A percentile compares a stretch with the other conserved stretches of the same genome.
phyloP scores from a whole-genome alignment of 108 stramenopile genomes.

The Skeletonema costatum region DNA sequence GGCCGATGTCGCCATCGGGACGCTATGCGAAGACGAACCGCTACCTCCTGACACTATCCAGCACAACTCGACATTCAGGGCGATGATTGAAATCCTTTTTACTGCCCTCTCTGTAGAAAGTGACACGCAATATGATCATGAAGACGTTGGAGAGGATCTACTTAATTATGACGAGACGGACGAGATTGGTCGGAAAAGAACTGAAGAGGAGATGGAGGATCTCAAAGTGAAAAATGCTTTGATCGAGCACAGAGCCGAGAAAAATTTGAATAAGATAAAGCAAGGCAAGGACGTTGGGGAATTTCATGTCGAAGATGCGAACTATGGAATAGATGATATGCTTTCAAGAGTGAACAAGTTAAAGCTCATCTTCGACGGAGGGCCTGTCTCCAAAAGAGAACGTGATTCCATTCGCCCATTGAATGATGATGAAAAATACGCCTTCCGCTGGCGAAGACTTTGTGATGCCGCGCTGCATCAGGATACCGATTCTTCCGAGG shows the following conservation, averaged over 20 bases:
- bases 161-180: background rate
- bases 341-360: background rate
- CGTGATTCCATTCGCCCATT: slow-evolving; percentile 9
- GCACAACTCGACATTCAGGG: slow-evolving; percentile 15
- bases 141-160: slow-evolving; percentile 7
- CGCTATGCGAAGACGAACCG: slow-evolving; percentile 17
- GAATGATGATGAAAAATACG: background rate
- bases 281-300: background rate
- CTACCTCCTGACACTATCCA: slow-evolving; percentile 9
- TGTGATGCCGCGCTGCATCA: slow-evolving; percentile 17
- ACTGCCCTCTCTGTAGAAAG: background rate
- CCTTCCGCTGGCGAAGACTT: slow-evolving; percentile 8
- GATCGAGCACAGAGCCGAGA: slow-evolving; percentile 1
- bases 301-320: background rate
- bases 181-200: too few relatives aligned
- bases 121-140: slow-evolving; percentile 3
- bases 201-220: background rate
- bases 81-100: background rate
- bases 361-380: background rate
- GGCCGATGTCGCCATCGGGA: slow-evolving; percentile 5
- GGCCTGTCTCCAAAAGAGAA: slow-evolving; percentile 1
- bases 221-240: background rate
- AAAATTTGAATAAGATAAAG: slow-evolving; percentile 11
- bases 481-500: too few relatives aligned
- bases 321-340: background rate